Evolutionary conservation across 495 filamentous ascomycete species (phyloP).

Genomic region (Talaromyces stipitatus): DNA sequence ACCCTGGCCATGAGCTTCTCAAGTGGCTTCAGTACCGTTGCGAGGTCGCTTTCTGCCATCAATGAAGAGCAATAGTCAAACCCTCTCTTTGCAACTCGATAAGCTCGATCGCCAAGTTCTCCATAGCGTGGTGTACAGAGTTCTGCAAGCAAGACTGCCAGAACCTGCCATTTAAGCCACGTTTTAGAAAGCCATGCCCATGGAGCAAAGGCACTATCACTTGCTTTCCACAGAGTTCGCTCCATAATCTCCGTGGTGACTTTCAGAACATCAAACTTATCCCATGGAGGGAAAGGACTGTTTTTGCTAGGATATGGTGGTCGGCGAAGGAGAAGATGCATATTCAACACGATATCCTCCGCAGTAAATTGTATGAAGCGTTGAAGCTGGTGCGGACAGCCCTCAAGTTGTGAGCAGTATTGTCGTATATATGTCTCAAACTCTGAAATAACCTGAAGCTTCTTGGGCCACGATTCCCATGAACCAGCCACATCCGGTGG

Average conservation of each 20-base stretch:
- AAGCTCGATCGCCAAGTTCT: constrained; percentile 54
- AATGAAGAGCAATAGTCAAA: constrained; percentile 43
- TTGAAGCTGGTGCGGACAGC: background rate
- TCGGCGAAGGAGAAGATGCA: constrained; percentile 26
- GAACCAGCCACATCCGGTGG: background rate
- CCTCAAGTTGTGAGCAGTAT: background rate
- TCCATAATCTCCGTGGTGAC: constrained; percentile 25
- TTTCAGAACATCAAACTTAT: constrained; percentile 16
- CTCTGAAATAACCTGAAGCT: constrained; percentile 8
- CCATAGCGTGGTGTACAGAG: constrained; percentile 58
- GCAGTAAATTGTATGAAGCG: background rate
- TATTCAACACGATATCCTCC: constrained; percentile 14
- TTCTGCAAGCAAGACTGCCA: constrained; percentile 55
- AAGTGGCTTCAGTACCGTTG: constrained; percentile 64
- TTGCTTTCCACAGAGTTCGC: constrained; percentile 12
- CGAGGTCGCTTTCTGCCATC: constrained; percentile 45
- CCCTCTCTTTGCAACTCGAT: constrained; percentile 56
- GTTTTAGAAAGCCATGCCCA: constrained; percentile 34
- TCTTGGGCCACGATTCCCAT: background rate
- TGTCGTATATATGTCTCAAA: constrained; percentile 9
- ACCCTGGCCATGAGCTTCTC: constrained; percentile 49
- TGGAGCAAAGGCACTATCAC: constrained; percentile 14
- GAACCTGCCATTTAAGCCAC: constrained; percentile 40
- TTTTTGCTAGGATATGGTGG: constrained; percentile 19
- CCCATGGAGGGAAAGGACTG: constrained; percentile 20